Evolutionary conservation across 495 filamentous ascomycete genomes (phyloP), one percentile per base, ranked within the genome.

Genomic region (Podospora pseudocomata): DNA sequence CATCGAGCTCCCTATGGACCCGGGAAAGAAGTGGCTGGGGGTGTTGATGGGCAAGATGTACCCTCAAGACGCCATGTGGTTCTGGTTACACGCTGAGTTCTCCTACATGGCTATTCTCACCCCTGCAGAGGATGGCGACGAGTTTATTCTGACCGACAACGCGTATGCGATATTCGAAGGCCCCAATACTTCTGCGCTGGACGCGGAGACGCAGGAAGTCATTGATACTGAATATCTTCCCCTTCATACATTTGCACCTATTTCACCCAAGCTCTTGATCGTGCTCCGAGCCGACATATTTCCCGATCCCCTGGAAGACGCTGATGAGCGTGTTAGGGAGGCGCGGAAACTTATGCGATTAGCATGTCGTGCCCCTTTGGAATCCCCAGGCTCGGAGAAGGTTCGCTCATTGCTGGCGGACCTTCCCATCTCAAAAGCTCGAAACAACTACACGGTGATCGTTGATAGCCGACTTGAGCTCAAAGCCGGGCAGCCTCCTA

Each of bases 101-200:
- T 79, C 69, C 34, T 87, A 82, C 72, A 76, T 85, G 67, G 73
- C 82, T 6, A 74, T 87, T 57, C 83, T 80, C 67, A 82, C 78
- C 26, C 84, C 83, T 1, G 39, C 64, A 0, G 61, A 77, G 4
- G 34, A 60, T 2, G 70, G 72, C 1, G 77, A 80, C 15, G 85
- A 86, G 58, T 87, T 86, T 67, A 64, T 87, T 23, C 71, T 87
- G 27, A 81, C 84, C 0, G 79, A 86, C 23, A 80, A 82, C 34
- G 73, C 72, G 44, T 86, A 82, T 68, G 74, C 73, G 49, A 70
- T 86, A 16, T 75, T 76, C 64, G 85, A 87, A 71, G 85, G 85
- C 2, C 81, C 82, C 4, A 71, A 59, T n/a, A 68, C 44, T 26
- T 68, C 70, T 66, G 44, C 32, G 55, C 5, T 44, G 20, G 69